Conservation (phyloP, 1,284 basidiomycete genomes). For the Ganoderma resinaceum region DNA sequence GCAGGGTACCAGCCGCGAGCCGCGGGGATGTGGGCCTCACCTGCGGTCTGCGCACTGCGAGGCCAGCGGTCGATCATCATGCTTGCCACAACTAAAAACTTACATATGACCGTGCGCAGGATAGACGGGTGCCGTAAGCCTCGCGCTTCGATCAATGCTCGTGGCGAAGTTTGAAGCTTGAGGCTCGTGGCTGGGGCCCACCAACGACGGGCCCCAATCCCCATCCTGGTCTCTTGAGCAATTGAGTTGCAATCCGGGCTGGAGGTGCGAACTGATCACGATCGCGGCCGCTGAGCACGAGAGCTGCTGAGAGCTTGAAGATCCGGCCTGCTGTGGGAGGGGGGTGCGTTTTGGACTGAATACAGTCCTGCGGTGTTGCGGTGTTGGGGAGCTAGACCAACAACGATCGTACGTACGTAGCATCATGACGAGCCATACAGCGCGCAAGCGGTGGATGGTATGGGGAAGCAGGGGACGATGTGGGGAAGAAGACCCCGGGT, state of each 20-base stretch:
- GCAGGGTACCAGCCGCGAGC: not conserved
- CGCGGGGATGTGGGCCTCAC: not conserved
- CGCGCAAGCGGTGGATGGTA: not conserved
- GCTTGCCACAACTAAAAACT: not conserved
- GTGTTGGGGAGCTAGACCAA: not conserved
- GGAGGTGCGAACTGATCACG: not conserved
- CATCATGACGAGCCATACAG: not conserved
- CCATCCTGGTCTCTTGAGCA: not conserved
- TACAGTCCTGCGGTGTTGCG: no score
- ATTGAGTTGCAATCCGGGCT: not conserved
- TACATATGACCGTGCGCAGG: not conserved
- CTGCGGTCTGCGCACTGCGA: not conserved
- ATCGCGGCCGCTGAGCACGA: not conserved
- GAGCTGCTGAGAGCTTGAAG: conserved; percentile 4
- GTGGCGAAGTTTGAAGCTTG: conserved; percentile 18
- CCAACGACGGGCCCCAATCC: not conserved
- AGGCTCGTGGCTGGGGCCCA: not conserved
- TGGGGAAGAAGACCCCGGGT: conserved; percentile 10
- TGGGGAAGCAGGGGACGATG: conserved; percentile 9
- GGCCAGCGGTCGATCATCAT: not conserved
- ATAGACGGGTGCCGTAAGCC: conserved; percentile 12
- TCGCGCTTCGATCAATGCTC: conserved; percentile 15
- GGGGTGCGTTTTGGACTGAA: not conserved
- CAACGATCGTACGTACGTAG: not conserved
- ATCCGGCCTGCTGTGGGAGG: conserved; percentile 6